Evolutionary conservation across 2,329 filamentous ascomycete genomes (phyloP), one percentile per base, ranked within the genome.

Genomic region (Thermothelomyces thermophilus): DNA sequence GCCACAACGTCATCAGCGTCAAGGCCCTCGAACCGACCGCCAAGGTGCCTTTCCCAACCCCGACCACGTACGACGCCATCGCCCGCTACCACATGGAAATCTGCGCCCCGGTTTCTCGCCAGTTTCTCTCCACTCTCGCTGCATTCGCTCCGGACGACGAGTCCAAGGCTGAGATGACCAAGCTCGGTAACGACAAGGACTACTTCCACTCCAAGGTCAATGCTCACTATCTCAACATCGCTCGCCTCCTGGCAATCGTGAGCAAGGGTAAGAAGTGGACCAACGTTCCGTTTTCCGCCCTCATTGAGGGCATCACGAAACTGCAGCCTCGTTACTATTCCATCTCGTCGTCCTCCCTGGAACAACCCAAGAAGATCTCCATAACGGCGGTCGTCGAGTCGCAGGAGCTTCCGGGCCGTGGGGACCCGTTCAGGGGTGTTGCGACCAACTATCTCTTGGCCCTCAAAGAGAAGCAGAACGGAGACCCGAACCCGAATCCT

Each of bases 261-360:
- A 78, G 82, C 61, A 83, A 84, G 30, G 83, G 85, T 42, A 73
- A 87, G 68, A 82, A 82, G 52, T 98, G 93, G 87, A 74, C 80
- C 48, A 83, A 82, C 48, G 83, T 96, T 49, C 94, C 93, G 14
- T 97, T 98, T 72, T 95, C 93, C 8, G 83, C 90, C 61, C 83
- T 97, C 61, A 90, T 98, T 58, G 93, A 98, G 75, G 87, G 89
- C 58, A 70, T 98, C 54, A 87, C 84, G 70, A 97, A 96, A 75
- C 82, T 98, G 50, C 93, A 98, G 69, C 91, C 93, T 34, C 88
- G 93, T 43, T 98, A 97, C 77, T 98, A 98, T 75, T 98, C 94
- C 43, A 98, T 98, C 68, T 98, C 93, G 2, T 98, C 94, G 1
- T 97, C 93, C 1, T 96, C 93, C 6, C 69, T 90, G 8, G 90